phyloP scores from a whole-genome alignment of 2,329 filamentous ascomycete species.

The Lachnellula subtilissima region DNA sequence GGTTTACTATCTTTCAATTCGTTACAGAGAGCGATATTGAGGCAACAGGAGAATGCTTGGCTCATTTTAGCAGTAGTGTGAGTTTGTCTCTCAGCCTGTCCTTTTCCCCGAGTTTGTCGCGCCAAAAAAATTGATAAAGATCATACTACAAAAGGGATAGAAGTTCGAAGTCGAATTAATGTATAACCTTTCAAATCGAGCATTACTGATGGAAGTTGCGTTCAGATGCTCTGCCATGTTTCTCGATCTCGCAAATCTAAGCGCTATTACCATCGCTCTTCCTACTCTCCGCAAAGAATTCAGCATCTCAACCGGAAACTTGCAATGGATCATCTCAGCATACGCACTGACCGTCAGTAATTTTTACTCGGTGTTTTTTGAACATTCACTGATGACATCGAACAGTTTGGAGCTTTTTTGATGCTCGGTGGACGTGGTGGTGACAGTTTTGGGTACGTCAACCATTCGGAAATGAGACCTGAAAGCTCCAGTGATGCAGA shows the following conservation, averaged over 20 bases:
- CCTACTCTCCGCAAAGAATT: slow-evolving; percentile 5
- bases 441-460: slow-evolving; percentile 1
- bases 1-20: not conserved
- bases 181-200: not conserved
- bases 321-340: slow-evolving; percentile 7
- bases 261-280: slow-evolving; percentile 1
- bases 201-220: not conserved
- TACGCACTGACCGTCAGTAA: slow-evolving; percentile 3
- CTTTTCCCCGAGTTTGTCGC: not conserved
- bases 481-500: not conserved
- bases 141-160: not conserved
- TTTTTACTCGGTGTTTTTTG: not conserved
- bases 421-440: slow-evolving; percentile 3
- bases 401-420: slow-evolving; percentile 3
- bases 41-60: not conserved
- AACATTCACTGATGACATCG: not conserved
- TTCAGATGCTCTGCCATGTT: not conserved
- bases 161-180: not conserved
- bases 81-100: not conserved
- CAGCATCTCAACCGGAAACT: not conserved
- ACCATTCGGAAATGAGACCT: not conserved
- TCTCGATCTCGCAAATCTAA: slow-evolving; percentile 1
- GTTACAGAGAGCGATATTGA: not conserved
- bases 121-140: not conserved
- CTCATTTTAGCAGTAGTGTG: not conserved